These are phyloP conservation scores for Scutellaria barbata DNA, from an alignment of 257 asterid species.

Conservation along the genomic window DNA sequence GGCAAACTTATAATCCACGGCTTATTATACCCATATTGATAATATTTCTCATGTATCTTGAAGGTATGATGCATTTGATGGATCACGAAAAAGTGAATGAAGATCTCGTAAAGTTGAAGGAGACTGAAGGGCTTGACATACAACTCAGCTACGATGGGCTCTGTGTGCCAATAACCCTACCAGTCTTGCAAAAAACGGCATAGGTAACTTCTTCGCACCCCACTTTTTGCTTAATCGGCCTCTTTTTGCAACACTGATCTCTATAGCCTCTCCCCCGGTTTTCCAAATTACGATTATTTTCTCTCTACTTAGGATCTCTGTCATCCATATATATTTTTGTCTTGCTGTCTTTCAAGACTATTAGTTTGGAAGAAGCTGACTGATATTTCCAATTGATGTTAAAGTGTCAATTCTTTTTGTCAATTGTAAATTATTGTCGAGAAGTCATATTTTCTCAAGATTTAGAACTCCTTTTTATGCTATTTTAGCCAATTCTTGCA, in stretches of 20 bases:
- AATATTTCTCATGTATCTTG: conserved; percentile 25
- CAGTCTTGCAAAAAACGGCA: no score
- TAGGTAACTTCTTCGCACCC: no score
- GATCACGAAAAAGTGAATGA: conserved; percentile 81
- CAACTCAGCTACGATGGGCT: conserved; percentile 95
- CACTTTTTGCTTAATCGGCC: no score
- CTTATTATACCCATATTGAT: no score
- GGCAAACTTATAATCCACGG: no score
- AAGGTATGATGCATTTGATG: conserved; percentile 99
- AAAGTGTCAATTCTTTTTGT: no score
- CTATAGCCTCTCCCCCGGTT: conserved; percentile 45
- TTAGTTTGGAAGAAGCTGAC: conserved; percentile 21
- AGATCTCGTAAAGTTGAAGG: conserved; percentile 65
- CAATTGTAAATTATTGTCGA: conserved; percentile 13
- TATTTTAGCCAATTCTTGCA: no score
- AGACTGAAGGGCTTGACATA: conserved; percentile 76
- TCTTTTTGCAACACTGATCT: neutral
- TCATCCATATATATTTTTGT: neutral
- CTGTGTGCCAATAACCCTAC: conserved; percentile 59
- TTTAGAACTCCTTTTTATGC: neutral
- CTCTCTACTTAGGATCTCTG: neutral
- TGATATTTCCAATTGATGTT: conserved; percentile 14
- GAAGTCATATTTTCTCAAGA: neutral
- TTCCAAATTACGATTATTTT: no score
- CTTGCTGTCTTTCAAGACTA: conserved; percentile 8